Base-by-base conservation (phyloP, 495 filamentous ascomycete species). In the Xanthoparmelia taractica region DNA sequence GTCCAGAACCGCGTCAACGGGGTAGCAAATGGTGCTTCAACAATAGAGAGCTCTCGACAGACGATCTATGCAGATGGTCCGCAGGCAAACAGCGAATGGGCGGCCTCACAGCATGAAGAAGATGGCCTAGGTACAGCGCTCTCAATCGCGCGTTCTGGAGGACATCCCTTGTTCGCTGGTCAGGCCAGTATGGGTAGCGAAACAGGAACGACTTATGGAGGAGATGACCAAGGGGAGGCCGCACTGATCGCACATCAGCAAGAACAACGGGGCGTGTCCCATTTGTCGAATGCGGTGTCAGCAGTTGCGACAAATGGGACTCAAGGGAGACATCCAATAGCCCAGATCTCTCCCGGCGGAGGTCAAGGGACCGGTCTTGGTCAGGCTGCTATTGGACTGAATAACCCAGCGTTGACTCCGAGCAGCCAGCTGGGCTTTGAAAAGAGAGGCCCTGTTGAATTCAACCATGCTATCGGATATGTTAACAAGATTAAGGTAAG, bases 381-480 rank as follows among this genome's bases (percentile, higher is more conserved):
- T 37, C 68, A 65, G 43, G 65, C 58, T 47, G 59, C 52, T n/a
- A 55, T 52, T 60, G 63, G 60, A 38, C 40, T 73, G 13, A 76
- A 74, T 60, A 72, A 67, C 34, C 74, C 75, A 18, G 76, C 72
- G 52, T 76, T 78, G 70, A 77, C 76, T 10, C 76, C 78, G 64
- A 78, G 79, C n/a, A 69, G 72, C 6, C 87, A 87, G 61, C 75
- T 79, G 7, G 87, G 83, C 45, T 72, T 89, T 64, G 91, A 92
- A 74, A 94, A 94, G 76, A 82, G 91, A 64, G 91, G 92, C 15
- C 95, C 95, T 17, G 95, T 99, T 3, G 95, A 99, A 71, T 99
- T 99, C 77, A 99, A 99, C 74, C 95, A 99, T 77, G 95, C 95
- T 0, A 99, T 99, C 64, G 97, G 92, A 72, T 99, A 99, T 71